phyloP scores from a whole-genome alignment of 257 asterid species.

The Prunella vulgaris region DNA sequence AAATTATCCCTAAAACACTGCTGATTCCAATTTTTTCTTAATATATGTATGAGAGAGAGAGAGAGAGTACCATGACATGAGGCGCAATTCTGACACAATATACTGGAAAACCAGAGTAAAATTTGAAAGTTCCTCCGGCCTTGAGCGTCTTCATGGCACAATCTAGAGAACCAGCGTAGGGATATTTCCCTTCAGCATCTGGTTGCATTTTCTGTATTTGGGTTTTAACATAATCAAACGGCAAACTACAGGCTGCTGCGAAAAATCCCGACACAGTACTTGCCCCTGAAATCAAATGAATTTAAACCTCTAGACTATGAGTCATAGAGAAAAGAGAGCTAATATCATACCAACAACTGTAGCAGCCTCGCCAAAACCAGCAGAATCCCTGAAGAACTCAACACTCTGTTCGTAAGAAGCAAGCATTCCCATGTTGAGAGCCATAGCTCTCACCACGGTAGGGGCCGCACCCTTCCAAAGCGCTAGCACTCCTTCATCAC shows the following conservation, averaged over 20 bases:
- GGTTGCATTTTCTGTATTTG: slow-evolving; percentile 99
- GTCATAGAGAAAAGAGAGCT: slow-evolving; percentile 15
- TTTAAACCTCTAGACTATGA: too few relatives aligned
- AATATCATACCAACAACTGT: slow-evolving; percentile 81
- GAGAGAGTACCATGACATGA: slow-evolving; percentile 81
- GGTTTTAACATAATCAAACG: slow-evolving; percentile 89
- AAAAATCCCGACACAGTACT: slow-evolving; percentile 86
- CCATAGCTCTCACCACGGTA: slow-evolving; percentile 98
- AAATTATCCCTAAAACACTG: too few relatives aligned
- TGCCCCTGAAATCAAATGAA: slow-evolving; percentile 63
- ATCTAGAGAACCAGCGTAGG: slow-evolving; percentile 82
- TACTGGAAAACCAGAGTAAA: slow-evolving; percentile 93
- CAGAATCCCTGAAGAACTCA: slow-evolving; percentile 65
- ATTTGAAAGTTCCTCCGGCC: slow-evolving; percentile 77
- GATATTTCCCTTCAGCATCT: slow-evolving; percentile 73
- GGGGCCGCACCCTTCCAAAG: slow-evolving; percentile 99
- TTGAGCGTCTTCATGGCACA: slow-evolving; percentile 74
- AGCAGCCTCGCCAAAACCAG: slow-evolving; percentile 71
- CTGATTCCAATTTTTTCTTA: too few relatives aligned
- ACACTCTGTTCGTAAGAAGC: slow-evolving; percentile 93
- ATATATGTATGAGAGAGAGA: background rate
- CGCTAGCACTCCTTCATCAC: slow-evolving; percentile 86
- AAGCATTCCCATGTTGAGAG: slow-evolving; percentile 98
- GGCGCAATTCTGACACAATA: slow-evolving; percentile 96
- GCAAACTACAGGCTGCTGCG: slow-evolving; percentile 93